These are phyloP conservation scores for Endotrypanum monterogeii DNA, from an alignment of 208 protist species.

Conservation along the genomic window DNA sequence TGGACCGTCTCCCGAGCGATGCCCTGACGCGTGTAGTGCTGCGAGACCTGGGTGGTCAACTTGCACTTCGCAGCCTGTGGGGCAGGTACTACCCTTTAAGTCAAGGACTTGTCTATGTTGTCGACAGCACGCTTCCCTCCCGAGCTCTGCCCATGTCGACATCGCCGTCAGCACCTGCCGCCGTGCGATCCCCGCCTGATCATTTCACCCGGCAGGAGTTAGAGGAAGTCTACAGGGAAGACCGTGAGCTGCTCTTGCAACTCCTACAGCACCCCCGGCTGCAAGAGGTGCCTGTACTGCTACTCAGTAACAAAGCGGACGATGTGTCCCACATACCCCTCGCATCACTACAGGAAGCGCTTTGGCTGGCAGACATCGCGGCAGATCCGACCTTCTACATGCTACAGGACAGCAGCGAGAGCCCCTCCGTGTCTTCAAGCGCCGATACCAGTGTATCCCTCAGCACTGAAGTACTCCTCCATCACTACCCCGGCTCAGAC, in stretches of 20 bases:
- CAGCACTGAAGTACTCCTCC: slow-evolving; percentile 2
- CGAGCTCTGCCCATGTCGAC: not conserved
- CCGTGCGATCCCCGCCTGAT: slow-evolving; percentile 9
- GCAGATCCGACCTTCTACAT: slow-evolving; percentile 45
- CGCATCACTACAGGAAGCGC: slow-evolving; percentile 57
- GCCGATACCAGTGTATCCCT: not conserved
- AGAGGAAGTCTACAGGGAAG: slow-evolving; percentile 29
- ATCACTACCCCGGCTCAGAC: slow-evolving; percentile 7
- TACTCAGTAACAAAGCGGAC: slow-evolving; percentile 96
- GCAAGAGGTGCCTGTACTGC: slow-evolving; percentile 75
- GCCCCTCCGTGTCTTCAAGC: not conserved
- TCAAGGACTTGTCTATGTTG: slow-evolving; percentile 92
- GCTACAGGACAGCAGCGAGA: slow-evolving; percentile 7
- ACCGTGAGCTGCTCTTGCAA: slow-evolving; percentile 56
- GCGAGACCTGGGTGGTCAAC: slow-evolving; percentile 97
- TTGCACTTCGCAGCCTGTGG: slow-evolving; percentile 95
- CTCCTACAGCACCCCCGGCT: slow-evolving; percentile 88
- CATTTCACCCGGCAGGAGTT: slow-evolving; percentile 27
- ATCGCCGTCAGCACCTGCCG: not conserved
- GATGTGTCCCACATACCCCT: slow-evolving; percentile 51
- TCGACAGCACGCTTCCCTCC: slow-evolving; percentile 71
- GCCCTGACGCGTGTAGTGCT: slow-evolving; percentile 68
- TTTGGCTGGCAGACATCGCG: slow-evolving; percentile 68
- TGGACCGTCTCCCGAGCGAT: slow-evolving; percentile 16
- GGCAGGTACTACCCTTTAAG: slow-evolving; percentile 96